phyloP scores from a whole-genome alignment of 2,329 filamentous ascomycete species.

The Ophiostoma sp. region DNA sequence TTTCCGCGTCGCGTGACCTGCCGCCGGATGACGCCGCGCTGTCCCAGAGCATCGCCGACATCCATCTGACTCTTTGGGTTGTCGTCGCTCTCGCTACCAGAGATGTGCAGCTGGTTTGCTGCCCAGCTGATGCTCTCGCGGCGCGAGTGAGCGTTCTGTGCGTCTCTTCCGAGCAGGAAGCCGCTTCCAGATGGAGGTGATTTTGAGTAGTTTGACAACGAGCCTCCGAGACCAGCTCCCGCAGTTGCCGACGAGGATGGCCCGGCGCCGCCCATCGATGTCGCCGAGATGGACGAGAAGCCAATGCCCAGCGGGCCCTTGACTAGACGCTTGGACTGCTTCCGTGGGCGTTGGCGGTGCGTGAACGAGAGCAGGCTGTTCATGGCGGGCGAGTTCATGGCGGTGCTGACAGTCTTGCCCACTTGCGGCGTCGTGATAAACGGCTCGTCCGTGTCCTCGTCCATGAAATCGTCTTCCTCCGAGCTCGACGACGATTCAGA shows the following conservation, averaged over 20 bases:
- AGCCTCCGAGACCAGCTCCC: conserved; percentile 1
- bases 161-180: conserved; percentile 28
- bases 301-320: conserved; percentile 47
- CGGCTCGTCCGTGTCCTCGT: conserved; percentile 71
- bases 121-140: conserved; percentile 88
- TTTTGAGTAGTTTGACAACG: conserved; percentile 44
- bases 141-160: conserved; percentile 47
- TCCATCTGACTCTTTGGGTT: conserved; percentile 47
- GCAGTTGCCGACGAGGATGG: conserved; percentile 31
- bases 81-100: conserved; percentile 74
- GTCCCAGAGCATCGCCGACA: conserved; percentile 43
- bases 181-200: conserved; percentile 58
- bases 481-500: conserved; percentile 74
- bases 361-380: conserved; percentile 79
- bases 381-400: conserved; percentile 59
- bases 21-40: conserved; percentile 72
- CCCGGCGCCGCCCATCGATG: conserved; percentile 28
- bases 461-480: conserved; percentile 64
- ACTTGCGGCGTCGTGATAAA: conserved; percentile 80
- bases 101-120: conserved; percentile 80
- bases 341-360: conserved; percentile 66
- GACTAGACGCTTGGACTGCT: conserved; percentile 54
- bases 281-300: conserved; percentile 40
- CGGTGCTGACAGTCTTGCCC: conserved; percentile 48
- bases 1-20: conserved; percentile 84